Conservation (phyloP, 2,329 filamentous ascomycete species). For the Tolypocladium cylindrosporum region DNA sequence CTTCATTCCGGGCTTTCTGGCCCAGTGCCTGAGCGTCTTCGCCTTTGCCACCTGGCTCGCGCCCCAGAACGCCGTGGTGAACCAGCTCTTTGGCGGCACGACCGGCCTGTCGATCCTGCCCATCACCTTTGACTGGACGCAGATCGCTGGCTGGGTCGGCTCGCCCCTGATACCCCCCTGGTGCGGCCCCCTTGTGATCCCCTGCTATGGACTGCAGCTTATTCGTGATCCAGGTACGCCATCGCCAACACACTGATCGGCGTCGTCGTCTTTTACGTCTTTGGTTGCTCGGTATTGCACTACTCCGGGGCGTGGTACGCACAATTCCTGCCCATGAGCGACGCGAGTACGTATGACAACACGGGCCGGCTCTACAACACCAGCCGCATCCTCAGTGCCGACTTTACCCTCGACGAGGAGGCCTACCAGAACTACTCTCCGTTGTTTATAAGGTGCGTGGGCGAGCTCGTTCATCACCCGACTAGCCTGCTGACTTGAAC, state of each 20-base stretch:
- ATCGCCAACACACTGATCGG: constrained; percentile 65
- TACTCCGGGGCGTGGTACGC: constrained; percentile 57
- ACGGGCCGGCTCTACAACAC: constrained; percentile 56
- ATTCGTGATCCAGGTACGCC: constrained; percentile 40
- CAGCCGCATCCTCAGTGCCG: constrained; percentile 46
- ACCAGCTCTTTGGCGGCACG: constrained; percentile 62
- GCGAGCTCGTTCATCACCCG: background rate
- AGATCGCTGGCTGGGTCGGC: constrained; percentile 57
- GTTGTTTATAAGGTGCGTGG: constrained; percentile 46
- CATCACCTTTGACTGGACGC: constrained; percentile 69
- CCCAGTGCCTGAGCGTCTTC: constrained; percentile 59
- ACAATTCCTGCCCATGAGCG: constrained; percentile 57
- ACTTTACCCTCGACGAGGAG: constrained; percentile 51
- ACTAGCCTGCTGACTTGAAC: background rate
- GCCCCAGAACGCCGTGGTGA: constrained; percentile 57
- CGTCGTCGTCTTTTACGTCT: constrained; percentile 53
- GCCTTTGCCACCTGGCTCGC: constrained; percentile 64
- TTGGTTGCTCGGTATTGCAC: constrained; percentile 50
- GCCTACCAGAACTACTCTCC: constrained; percentile 60
- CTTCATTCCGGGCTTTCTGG: constrained; percentile 60
- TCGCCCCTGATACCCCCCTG: constrained; percentile 63
- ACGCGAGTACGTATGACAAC: constrained; percentile 63
- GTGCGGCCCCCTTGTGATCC: constrained; percentile 23
- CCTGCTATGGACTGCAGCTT: background rate
- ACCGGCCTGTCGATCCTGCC: constrained; percentile 60